Evolutionary conservation across 345 rosid species (phyloP).

Genomic region (Diplotaxis tenuifolia): DNA sequence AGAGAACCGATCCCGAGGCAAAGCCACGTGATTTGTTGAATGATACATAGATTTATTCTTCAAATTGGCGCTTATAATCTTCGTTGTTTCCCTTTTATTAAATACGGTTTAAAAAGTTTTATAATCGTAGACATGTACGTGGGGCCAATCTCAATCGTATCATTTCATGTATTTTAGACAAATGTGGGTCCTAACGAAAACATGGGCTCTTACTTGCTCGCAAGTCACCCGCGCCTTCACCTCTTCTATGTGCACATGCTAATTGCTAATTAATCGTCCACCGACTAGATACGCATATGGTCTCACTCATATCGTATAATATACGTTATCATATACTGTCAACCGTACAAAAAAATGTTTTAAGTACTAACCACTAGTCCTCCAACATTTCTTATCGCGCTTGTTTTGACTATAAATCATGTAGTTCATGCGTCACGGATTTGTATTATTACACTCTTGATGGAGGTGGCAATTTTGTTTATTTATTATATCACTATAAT

Average conservation of each 20-base stretch:
- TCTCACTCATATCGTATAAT: background rate
- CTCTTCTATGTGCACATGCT: constrained; percentile 58
- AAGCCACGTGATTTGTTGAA: constrained; percentile 53
- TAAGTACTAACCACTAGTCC: background rate
- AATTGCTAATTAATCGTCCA: constrained; percentile 31
- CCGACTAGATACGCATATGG: constrained; percentile 36
- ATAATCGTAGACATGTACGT: constrained; percentile 24
- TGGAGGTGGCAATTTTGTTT: constrained; percentile 23
- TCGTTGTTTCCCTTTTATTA: background rate
- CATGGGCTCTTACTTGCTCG: constrained; percentile 47
- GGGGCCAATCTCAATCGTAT: constrained; percentile 30
- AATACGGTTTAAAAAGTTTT: background rate
- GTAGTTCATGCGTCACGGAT: constrained; percentile 25
- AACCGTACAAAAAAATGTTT: constrained; percentile 27
- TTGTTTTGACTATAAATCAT: background rate
- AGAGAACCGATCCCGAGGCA: constrained; percentile 42
- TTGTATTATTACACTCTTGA: constrained; percentile 18
- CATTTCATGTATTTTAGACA: constrained; percentile 38
- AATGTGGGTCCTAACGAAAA: constrained; percentile 45
- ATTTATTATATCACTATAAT: background rate
- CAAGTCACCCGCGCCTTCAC: constrained; percentile 41
- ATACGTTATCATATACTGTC: constrained; percentile 31
- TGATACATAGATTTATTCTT: constrained; percentile 7
- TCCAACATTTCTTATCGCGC: background rate
- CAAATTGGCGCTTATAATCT: constrained; percentile 16